These are phyloP conservation scores for Rhododendron griersonianum DNA, from an alignment of 148 eudicot genomes.

Conservation along the genomic window DNA sequence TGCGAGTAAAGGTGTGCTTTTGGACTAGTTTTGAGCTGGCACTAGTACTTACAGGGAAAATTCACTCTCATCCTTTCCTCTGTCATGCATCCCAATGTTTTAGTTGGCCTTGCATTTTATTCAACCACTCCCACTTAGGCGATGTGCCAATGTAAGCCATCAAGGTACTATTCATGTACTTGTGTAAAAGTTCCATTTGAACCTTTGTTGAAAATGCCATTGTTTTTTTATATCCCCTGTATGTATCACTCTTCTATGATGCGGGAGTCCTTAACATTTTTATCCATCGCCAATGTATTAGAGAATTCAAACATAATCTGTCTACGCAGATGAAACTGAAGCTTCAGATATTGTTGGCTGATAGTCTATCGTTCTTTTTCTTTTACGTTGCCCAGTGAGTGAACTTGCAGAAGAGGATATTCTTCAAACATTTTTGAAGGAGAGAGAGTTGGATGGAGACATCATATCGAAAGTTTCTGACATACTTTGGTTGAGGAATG, in stretches of 20 bases:
- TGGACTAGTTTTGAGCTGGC: background rate
- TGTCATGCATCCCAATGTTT: background rate
- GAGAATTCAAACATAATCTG: background rate
- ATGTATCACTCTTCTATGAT: background rate
- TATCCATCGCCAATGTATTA: background rate
- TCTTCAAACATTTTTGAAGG: slow-evolving; percentile 19
- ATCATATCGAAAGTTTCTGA: slow-evolving; percentile 26
- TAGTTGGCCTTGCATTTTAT: background rate
- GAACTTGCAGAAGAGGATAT: slow-evolving; percentile 20
- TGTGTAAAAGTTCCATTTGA: background rate
- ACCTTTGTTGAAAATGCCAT: background rate
- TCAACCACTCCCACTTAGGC: background rate
- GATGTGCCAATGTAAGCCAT: background rate
- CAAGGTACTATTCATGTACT: background rate
- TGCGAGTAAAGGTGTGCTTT: background rate
- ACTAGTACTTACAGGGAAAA: background rate
- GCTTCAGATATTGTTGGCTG: background rate
- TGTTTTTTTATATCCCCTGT: background rate
- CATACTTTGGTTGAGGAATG: slow-evolving; percentile 18
- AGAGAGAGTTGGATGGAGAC: slow-evolving; percentile 22
- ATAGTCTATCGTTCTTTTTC: background rate
- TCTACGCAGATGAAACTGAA: background rate
- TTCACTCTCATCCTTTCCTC: background rate
- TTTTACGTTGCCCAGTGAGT: slow-evolving; percentile 10
- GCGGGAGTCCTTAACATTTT: background rate